Conservation (phyloP, 441 rosid genomes). For the Croton laevigatus region DNA sequence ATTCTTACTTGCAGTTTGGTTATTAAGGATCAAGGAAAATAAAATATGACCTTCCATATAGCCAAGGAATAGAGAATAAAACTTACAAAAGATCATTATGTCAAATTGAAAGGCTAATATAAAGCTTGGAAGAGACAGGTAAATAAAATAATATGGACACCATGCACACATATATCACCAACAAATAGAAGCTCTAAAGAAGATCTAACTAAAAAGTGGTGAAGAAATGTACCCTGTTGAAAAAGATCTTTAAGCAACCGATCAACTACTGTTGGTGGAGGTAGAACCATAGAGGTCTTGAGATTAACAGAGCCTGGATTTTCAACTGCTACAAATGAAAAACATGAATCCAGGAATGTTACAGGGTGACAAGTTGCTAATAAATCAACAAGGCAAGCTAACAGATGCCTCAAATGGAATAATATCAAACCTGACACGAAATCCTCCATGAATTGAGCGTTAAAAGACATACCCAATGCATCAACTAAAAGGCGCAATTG, state of each 20-base stretch:
- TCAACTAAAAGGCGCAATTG: slow-evolving; percentile 78
- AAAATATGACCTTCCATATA: background rate
- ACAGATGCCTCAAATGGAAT: slow-evolving; percentile 20
- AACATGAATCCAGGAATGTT: slow-evolving; percentile 14
- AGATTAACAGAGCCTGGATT: slow-evolving; percentile 60
- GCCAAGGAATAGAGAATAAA: background rate
- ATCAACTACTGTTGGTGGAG: slow-evolving; percentile 85
- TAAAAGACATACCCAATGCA: slow-evolving; percentile 65
- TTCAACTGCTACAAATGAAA: slow-evolving; percentile 57
- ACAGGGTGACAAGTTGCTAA: slow-evolving; percentile 1
- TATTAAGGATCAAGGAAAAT: too few relatives aligned
- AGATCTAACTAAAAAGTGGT: background rate
- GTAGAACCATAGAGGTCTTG: slow-evolving; percentile 75
- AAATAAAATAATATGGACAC: background rate
- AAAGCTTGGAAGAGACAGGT: background rate
- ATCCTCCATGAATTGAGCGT: slow-evolving; percentile 93
- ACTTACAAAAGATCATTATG: background rate
- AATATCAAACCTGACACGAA: slow-evolving; percentile 77
- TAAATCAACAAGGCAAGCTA: slow-evolving; percentile 14
- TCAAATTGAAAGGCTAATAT: background rate
- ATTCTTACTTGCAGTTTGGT: background rate
- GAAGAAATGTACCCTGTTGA: slow-evolving; percentile 57
- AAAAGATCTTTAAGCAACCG: slow-evolving; percentile 94
- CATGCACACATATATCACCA: background rate
- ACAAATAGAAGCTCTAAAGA: background rate